Evolutionary conservation across 2,329 filamentous ascomycete species (phyloP).

Genomic region (Acephala macrosclerotiorum): DNA sequence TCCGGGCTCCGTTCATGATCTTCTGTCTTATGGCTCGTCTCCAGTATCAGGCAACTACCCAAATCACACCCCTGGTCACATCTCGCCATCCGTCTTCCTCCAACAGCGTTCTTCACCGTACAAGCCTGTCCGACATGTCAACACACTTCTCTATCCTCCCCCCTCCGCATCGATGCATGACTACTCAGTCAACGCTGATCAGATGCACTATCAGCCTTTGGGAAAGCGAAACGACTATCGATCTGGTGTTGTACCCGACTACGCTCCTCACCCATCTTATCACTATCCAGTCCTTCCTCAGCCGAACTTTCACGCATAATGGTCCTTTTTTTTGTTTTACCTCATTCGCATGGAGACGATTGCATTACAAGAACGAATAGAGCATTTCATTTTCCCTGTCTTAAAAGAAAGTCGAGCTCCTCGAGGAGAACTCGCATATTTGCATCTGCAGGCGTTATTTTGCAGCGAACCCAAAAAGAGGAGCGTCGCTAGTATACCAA

Average conservation of each 20-base stretch:
- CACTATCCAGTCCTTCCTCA: conserved; percentile 43
- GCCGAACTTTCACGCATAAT: conserved; percentile 45
- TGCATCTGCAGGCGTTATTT: conserved; percentile 36
- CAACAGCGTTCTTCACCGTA: conserved; percentile 92
- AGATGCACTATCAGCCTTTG: conserved; percentile 84
- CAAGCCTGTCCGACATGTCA: conserved; percentile 86
- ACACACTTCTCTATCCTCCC: conserved; percentile 89
- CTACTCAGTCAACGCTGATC: conserved; percentile 68
- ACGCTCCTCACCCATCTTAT: conserved; percentile 32
- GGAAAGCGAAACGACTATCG: conserved; percentile 73
- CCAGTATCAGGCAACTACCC: conserved; percentile 45
- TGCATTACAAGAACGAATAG: conserved; percentile 17
- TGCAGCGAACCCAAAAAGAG: conserved; percentile 29
- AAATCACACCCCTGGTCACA: conserved; percentile 58
- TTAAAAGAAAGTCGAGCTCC: conserved; percentile 30
- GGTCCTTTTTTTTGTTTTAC: not conserved
- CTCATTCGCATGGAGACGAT: not conserved
- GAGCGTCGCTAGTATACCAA: conserved; percentile 36
- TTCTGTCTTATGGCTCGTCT: conserved; percentile 46
- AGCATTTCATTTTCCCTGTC: conserved; percentile 23
- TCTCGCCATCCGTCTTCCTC: conserved; percentile 85
- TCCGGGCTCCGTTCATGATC: conserved; percentile 43
- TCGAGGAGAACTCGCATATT: conserved; percentile 27
- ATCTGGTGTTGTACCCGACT: conserved; percentile 75
- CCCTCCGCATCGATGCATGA: conserved; percentile 81